These are phyloP conservation scores for Globisporangium camurandrum DNA, from an alignment of 352 stramenopile genomes.

Conservation along the genomic window DNA sequence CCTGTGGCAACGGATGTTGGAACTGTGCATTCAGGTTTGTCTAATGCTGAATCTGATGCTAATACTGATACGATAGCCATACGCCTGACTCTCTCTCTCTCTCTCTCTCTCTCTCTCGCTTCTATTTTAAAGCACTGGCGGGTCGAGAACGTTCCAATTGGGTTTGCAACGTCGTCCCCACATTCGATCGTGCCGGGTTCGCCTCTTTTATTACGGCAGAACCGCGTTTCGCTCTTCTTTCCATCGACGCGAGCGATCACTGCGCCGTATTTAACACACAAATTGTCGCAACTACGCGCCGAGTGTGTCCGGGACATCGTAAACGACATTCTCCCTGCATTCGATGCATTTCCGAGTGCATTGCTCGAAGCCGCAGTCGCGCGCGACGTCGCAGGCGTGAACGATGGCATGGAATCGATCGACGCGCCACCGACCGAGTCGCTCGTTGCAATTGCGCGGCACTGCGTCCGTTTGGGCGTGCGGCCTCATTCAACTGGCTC, in stretches of 20 bases:
- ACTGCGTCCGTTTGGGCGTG: constrained; percentile 49
- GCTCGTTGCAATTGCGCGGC: constrained; percentile 50
- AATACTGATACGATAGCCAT: background rate
- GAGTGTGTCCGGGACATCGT: constrained; percentile 48
- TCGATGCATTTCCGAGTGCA: constrained; percentile 49
- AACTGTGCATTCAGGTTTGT: constrained; percentile 48
- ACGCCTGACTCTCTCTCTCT: background rate
- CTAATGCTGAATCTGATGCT: background rate
- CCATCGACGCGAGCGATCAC: constrained; percentile 45
- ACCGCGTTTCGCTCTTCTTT: constrained; percentile 60
- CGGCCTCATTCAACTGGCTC: constrained; percentile 5
- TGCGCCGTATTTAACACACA: constrained; percentile 35
- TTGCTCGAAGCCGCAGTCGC: constrained; percentile 40
- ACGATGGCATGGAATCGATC: no score
- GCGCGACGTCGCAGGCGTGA: constrained; percentile 36
- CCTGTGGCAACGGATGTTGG: constrained; percentile 60
- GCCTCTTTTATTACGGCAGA: constrained; percentile 57
- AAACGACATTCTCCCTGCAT: constrained; percentile 49
- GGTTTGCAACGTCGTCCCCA: constrained; percentile 41
- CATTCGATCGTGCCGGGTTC: constrained; percentile 42
- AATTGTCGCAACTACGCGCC: constrained; percentile 13
- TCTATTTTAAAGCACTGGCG: constrained; percentile 66
- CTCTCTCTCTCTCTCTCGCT: no score
- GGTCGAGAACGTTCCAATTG: constrained; percentile 58
- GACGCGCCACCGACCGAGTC: constrained; percentile 59